Evolutionary conservation across 208 protist species (phyloP).

Genomic region (Crithidia thermophila): DNA sequence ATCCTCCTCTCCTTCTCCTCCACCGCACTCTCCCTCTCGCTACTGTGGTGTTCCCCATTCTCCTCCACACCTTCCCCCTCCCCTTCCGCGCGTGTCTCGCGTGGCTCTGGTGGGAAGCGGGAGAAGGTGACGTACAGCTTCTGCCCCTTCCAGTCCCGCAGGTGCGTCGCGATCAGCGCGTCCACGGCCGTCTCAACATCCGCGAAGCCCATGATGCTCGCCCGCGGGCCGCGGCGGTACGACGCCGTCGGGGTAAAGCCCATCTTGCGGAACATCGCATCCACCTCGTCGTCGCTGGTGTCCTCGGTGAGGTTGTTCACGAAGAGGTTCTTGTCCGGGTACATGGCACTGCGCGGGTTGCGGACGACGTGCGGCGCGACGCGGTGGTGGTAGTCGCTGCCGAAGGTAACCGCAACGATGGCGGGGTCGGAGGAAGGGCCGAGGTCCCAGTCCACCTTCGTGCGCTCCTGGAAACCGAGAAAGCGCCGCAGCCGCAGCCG

Average conservation of each 20-base stretch:
- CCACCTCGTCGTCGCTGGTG: slow-evolving; percentile 71
- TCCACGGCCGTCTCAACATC: slow-evolving; percentile 68
- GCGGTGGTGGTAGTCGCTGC: slow-evolving; percentile 78
- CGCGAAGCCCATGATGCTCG: slow-evolving; percentile 64
- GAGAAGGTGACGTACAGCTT: slow-evolving; percentile 88
- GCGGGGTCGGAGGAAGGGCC: slow-evolving; percentile 74
- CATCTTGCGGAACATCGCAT: slow-evolving; percentile 45
- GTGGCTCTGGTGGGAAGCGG: slow-evolving; percentile 69
- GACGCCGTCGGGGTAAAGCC: slow-evolving; percentile 44
- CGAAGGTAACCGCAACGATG: slow-evolving; percentile 66
- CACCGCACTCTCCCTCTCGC: slow-evolving; percentile 1
- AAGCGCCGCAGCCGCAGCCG: slow-evolving; percentile 74
- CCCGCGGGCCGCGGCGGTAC: slow-evolving; percentile 63
- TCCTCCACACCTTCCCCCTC: slow-evolving; percentile 19
- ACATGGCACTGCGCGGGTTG: slow-evolving; percentile 72
- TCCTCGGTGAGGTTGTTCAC: slow-evolving; percentile 73
- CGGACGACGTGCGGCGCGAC: slow-evolving; percentile 66
- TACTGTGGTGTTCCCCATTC: slow-evolving; percentile 4
- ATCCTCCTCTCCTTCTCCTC: neutral
- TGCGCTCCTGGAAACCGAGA: slow-evolving; percentile 70
- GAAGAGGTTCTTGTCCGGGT: slow-evolving; percentile 76
- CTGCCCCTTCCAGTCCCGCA: slow-evolving; percentile 60
- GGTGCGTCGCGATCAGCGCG: slow-evolving; percentile 76
- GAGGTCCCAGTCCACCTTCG: slow-evolving; percentile 73
- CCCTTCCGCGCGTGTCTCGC: slow-evolving; percentile 21